Evolutionary conservation across 129 eudicot species (phyloP).

Genomic region (Deinandra increscens): DNA sequence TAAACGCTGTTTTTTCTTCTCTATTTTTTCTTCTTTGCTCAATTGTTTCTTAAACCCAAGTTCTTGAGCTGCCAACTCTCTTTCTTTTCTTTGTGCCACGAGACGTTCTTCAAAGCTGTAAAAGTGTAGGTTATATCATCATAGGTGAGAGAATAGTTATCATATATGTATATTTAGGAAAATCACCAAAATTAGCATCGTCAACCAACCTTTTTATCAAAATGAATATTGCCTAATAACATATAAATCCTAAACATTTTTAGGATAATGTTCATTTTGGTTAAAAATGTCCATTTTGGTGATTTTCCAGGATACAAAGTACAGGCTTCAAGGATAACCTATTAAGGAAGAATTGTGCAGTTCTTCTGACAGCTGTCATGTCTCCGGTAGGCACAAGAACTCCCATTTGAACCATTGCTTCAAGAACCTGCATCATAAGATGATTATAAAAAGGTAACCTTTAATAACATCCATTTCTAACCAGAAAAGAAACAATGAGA

Average conservation of each 20-base stretch:
- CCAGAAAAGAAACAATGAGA: background rate
- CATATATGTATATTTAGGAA: no score
- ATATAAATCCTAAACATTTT: no score
- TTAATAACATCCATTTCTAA: background rate
- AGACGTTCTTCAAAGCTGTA: constrained; percentile 97
- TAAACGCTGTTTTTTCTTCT: constrained; percentile 77
- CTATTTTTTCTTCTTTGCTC: constrained; percentile 73
- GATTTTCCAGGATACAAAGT: background rate
- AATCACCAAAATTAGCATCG: no score
- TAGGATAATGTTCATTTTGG: no score
- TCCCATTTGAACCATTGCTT: constrained; percentile 97
- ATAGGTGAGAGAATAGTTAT: background rate
- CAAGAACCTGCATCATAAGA: constrained; percentile 61
- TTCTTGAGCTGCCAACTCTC: constrained; percentile 66
- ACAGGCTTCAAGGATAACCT: constrained; percentile 41
- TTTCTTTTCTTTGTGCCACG: constrained; percentile 81
- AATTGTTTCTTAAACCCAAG: constrained; percentile 86
- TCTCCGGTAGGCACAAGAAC: constrained; percentile 99
- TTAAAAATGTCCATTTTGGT: no score
- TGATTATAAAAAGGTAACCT: background rate
- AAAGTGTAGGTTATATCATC: constrained; percentile 9
- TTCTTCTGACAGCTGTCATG: constrained; percentile 98
- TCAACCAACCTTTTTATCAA: no score
- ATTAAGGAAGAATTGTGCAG: constrained; percentile 89
- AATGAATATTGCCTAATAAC: no score